Evolutionary conservation across 371 early-diverging fungal species (phyloP), one percentile per base, ranked within the genome.

Genomic region (Mortierella sp.): DNA sequence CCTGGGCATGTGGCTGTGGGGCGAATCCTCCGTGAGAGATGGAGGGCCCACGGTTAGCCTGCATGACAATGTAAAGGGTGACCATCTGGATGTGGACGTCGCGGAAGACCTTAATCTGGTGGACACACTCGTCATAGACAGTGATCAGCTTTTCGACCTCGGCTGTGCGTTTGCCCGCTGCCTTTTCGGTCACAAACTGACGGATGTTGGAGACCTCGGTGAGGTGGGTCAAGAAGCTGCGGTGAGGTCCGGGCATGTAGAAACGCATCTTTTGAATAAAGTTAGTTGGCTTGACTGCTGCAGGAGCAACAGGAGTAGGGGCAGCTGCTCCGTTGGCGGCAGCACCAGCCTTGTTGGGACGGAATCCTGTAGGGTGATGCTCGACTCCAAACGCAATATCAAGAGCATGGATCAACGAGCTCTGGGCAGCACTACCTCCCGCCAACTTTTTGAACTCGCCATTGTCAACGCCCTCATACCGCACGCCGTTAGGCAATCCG

Each of bases 401-500:
- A 21, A 98, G 89, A 8, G 95, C 93, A 80, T 98, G 99, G 71
- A 99, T 97, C 74, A 98, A 78, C 34, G 98, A 93, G 48, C 96
- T 96, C 87, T 99, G 99, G 4, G 97, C 99, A 5, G 99, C 99
- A 87, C 96, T 96, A 0, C 97, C 98, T 34, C 99, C 99, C 2
- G 98, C 95, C 88, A 96, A 96, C 69, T 93, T 91, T 71, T 95
- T 91, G 89, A 91, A 95, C 48, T 91, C 90, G 59, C 93, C 92
- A 70, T 92, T 93, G 76, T 96, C 95, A 0, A 97, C 97, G 8
- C 97, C 97, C 87, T 96, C 96, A 87, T 97, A 99, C n/a, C 96
- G 91, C 19, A 98, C 85, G 28, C 98, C 98, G 70, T 95, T 80
- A 5, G 97, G 97, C 72, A 98, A 86, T 2, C 96, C 96, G 43